Percentiles rank a stretch among this genome's conserved stretches.
Conservation (phyloP, 1,284 basidiomycete species). For the Wallemia hederae region DNA sequence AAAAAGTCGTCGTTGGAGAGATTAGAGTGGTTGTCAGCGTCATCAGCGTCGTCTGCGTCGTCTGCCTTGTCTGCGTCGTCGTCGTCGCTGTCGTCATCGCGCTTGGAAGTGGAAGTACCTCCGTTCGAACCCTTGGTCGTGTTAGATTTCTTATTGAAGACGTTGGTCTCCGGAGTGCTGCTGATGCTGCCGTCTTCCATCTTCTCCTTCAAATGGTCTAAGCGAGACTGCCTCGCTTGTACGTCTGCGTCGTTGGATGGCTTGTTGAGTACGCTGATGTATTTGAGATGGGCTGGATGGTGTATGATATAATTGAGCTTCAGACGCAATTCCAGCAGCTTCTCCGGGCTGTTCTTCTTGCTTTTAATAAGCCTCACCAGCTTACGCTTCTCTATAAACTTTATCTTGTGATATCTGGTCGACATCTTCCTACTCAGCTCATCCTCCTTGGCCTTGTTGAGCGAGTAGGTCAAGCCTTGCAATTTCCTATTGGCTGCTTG, state of each 20-base stretch:
- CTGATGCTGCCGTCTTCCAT: too few relatives aligned
- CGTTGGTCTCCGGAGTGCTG: too few relatives aligned
- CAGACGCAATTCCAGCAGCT: not conserved
- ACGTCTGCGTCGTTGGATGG: not conserved
- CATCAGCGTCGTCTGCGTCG: too few relatives aligned
- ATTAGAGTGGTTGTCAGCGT: too few relatives aligned
- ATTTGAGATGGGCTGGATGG: not conserved
- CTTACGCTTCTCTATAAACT: not conserved
- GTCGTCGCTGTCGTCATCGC: too few relatives aligned
- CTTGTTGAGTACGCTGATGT: not conserved
- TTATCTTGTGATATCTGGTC: not conserved
- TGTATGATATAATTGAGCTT: not conserved
- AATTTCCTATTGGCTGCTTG: not conserved
- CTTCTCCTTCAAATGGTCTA: too few relatives aligned
- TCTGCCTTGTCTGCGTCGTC: too few relatives aligned
- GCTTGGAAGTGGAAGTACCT: too few relatives aligned
- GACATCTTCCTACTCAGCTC: not conserved
- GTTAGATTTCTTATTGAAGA: too few relatives aligned
- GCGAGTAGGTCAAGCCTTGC: not conserved
- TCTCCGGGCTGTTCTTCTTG: not conserved
- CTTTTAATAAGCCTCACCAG: not conserved
- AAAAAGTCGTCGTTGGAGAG: too few relatives aligned
- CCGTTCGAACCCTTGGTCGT: too few relatives aligned
- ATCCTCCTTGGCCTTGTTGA: not conserved
- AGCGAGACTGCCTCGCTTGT: not conserved